These are phyloP conservation scores for Tylopilus subfusipes DNA, from an alignment of 768 basidiomycete genomes.

Conservation along the genomic window DNA sequence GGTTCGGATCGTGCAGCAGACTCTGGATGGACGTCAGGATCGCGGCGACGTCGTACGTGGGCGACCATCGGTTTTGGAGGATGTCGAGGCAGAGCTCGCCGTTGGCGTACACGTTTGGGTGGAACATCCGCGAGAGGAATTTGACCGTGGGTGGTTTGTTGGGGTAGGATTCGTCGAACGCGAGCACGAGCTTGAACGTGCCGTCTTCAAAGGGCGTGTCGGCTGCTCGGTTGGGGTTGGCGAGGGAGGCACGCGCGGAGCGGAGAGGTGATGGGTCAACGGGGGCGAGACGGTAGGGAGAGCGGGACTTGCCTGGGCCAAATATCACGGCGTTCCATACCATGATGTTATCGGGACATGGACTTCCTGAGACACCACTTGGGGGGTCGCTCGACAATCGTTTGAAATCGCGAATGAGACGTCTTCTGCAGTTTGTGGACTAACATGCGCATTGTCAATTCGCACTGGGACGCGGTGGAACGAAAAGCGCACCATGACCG, in stretches of 20 bases:
- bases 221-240: conserved; percentile 42
- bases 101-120: conserved; percentile 98
- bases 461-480: background rate
- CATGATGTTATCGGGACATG: conserved; percentile 98
- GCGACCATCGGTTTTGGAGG: conserved; percentile 97
- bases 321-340: conserved; percentile 99
- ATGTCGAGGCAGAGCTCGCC: conserved; percentile 99
- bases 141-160: conserved; percentile 98
- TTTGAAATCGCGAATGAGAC: conserved; percentile 98
- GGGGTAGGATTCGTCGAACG: conserved; percentile 97
- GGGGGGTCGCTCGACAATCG: conserved; percentile 92
- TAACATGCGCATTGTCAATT: conserved; percentile 28
- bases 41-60: conserved; percentile 98
- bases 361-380: conserved; percentile 93
- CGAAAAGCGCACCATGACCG: conserved; percentile 19
- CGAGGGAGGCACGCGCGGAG: too few relatives aligned
- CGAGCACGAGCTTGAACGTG: conserved; percentile 93
- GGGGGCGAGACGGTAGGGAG: background rate
- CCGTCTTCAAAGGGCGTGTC: conserved; percentile 99
- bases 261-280: background rate
- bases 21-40: conserved; percentile 97
- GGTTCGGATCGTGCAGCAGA: conserved; percentile 95
- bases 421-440: conserved; percentile 93
- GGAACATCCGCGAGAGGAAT: conserved; percentile 97
- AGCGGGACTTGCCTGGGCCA: conserved; percentile 75